Conservation (phyloP, 768 basidiomycete species). For the Cantharellus anzutake region DNA sequence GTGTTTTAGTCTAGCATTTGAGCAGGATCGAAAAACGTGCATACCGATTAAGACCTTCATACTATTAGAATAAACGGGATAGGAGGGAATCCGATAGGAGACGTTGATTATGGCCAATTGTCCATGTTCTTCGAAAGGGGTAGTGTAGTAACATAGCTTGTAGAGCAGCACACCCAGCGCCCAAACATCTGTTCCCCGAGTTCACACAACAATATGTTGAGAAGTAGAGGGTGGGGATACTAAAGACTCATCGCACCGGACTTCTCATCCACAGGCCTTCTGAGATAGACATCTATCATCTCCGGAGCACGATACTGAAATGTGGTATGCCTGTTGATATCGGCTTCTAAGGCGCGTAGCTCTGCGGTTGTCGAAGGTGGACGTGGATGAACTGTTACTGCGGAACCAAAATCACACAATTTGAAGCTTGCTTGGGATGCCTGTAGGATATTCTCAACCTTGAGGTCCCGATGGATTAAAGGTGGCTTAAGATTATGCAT, state of each 20-base stretch:
- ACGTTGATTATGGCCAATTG: slow-evolving; percentile 92
- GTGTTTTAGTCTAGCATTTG: slow-evolving; percentile 7
- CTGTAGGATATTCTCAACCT: slow-evolving; percentile 96
- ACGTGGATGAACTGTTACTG: slow-evolving; percentile 47
- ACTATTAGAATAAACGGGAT: slow-evolving; percentile 67
- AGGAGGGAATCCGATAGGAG: slow-evolving; percentile 80
- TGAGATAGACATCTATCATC: slow-evolving; percentile 82
- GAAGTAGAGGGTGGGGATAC: not conserved
- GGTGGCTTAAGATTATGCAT: slow-evolving; percentile 91
- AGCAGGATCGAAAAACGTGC: slow-evolving; percentile 9
- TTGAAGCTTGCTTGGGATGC: slow-evolving; percentile 73
- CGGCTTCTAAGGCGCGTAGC: slow-evolving; percentile 70
- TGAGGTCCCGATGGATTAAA: slow-evolving; percentile 89
- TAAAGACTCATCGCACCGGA: slow-evolving; percentile 20
- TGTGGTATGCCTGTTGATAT: slow-evolving; percentile 88
- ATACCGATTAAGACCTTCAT: slow-evolving; percentile 71
- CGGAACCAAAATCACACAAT: slow-evolving; percentile 94
- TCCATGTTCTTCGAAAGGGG: slow-evolving; percentile 96
- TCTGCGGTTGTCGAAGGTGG: slow-evolving; percentile 68
- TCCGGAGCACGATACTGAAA: slow-evolving; percentile 97
- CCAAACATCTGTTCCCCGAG: slow-evolving; percentile 56
- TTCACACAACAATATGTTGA: slow-evolving; percentile 3
- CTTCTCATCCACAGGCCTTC: slow-evolving; percentile 78
- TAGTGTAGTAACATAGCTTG: slow-evolving; percentile 98
- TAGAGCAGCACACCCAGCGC: slow-evolving; percentile 91